Evolutionary conservation across 2,329 filamentous ascomycete species (phyloP).

Genomic region (Xylariaceae sp.): DNA sequence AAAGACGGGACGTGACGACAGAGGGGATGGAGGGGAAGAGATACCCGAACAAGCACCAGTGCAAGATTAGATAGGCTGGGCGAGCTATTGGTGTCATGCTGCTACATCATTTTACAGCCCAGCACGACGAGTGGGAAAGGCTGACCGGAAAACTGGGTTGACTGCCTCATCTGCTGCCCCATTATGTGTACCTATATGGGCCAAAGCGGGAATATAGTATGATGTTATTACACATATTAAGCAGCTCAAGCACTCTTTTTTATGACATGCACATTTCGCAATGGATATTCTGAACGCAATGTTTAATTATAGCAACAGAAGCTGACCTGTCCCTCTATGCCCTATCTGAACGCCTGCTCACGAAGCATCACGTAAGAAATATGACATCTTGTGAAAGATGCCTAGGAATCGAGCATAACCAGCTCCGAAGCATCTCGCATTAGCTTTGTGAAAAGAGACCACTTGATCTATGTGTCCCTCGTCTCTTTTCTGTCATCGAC

Average conservation of each 20-base stretch:
- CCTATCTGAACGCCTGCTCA: conserved; percentile 43
- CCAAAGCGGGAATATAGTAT: not conserved
- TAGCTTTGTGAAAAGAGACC: conserved; percentile 19
- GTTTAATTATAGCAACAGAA: conserved; percentile 34
- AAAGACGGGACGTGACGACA: conserved; percentile 39
- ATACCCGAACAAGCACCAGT: conserved; percentile 1
- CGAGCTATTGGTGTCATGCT: no score
- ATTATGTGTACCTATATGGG: no score
- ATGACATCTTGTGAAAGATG: conserved; percentile 16
- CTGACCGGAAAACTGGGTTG: no score
- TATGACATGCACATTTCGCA: not conserved
- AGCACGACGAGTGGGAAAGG: no score
- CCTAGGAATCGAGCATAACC: conserved; percentile 16
- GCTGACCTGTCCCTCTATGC: conserved; percentile 41
- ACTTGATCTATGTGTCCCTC: conserved; percentile 13
- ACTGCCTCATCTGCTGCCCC: no score
- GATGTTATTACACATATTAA: no score
- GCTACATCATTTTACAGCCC: no score
- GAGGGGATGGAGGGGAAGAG: conserved; percentile 21
- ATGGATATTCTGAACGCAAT: conserved; percentile 22
- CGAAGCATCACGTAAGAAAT: conserved; percentile 32
- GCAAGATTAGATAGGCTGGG: conserved; percentile 8
- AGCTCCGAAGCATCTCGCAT: conserved; percentile 13
- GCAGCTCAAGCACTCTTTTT: no score
- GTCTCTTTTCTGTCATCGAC: conserved; percentile 26